A percentile compares a stretch with the other conserved stretches of the same genome.
Conservation (phyloP, 139 green algal species). For the Coccomyxa sp. region DNA sequence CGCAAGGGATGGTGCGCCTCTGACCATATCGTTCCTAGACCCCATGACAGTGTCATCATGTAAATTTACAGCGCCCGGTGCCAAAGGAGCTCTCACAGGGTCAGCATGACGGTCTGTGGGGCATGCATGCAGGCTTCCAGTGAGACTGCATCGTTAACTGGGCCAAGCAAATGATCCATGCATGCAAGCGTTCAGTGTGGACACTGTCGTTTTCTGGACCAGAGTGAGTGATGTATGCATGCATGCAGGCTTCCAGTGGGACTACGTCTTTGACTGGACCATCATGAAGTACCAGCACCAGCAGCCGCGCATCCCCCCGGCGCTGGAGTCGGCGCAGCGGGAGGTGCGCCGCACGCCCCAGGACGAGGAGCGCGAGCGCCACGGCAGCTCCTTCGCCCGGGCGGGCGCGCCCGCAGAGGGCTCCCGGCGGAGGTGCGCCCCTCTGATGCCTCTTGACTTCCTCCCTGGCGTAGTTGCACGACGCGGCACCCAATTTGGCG, state of each 20-base stretch:
- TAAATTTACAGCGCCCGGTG: too few relatives aligned
- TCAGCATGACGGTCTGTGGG: too few relatives aligned
- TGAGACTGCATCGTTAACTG: conserved; percentile 99
- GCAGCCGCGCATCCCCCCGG: conserved; percentile 12
- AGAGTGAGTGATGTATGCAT: background rate
- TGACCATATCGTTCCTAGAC: background rate
- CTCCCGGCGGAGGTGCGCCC: background rate
- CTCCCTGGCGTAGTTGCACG: too few relatives aligned
- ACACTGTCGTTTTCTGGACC: background rate
- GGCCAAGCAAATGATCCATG: too few relatives aligned
- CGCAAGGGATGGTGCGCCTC: conserved; percentile 75
- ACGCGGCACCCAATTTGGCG: too few relatives aligned
- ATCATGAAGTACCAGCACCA: conserved; percentile 93
- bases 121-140: conserved; percentile 76
- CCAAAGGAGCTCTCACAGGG: too few relatives aligned
- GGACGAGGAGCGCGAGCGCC: conserved; percentile 4
- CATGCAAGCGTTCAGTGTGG: too few relatives aligned
- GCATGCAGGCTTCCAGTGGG: conserved; percentile 92
- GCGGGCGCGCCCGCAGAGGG: background rate
- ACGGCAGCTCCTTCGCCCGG: background rate
- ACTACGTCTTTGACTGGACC: conserved; percentile 99
- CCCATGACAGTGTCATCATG: too few relatives aligned
- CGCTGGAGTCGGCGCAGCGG: background rate
- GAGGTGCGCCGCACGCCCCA: background rate
- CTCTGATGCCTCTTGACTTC: too few relatives aligned